Base-by-base conservation (phyloP, 2,329 filamentous ascomycete species). In the Exophiala sp. region DNA sequence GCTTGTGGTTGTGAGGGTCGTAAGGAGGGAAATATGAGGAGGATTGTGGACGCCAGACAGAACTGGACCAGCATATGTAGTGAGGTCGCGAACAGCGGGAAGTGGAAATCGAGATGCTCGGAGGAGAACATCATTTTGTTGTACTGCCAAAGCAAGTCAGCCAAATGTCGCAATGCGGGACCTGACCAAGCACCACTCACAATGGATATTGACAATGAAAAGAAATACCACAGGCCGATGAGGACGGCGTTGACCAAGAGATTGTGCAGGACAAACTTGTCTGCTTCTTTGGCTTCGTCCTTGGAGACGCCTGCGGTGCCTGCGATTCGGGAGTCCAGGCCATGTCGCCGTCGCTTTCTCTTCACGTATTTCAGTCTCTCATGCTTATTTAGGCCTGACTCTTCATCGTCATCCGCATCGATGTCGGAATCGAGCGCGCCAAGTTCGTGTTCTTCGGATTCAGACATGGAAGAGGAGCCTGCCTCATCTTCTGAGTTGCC, bases 111-210 rank as follows among this genome's bases (percentile, higher is more conserved):
- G 60, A 94, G 80, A 59, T 85, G 81, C 14, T 60, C 57, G 55
- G 84, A 79, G 63, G 87, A 86, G 71, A 98, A 97, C 91, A 98
- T 97, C 93, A 93, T 97, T 73, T 96, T 97, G 78, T 98, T 98
- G 76, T 97, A 98, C 85, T 93, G 60, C 30, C 22, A 40, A 40
- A 7, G 10, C 37, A 37, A n/a, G 27, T 58, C 46, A 62, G 54
- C 13, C 53, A 37, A 34, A 41, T 40, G 43, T 14, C 32, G 16
- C 24, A 8, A n/a, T 23, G 16, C n/a, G 3, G 13, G 24, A 24
- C 5, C 10, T 8, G 29, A 13, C 11, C 7, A 16, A 18, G 29
- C 32, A 16, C 35, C 44, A 74, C 85, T 73, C 77, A 91, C 86
- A 62, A 96, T 78, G 55, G 89, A 95, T 66, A 95, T 95, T 43